Percentiles rank a stretch among this genome's conserved stretches.
Conservation (phyloP, 2,329 filamentous ascomycete genomes). For the Exophiala sp. region DNA sequence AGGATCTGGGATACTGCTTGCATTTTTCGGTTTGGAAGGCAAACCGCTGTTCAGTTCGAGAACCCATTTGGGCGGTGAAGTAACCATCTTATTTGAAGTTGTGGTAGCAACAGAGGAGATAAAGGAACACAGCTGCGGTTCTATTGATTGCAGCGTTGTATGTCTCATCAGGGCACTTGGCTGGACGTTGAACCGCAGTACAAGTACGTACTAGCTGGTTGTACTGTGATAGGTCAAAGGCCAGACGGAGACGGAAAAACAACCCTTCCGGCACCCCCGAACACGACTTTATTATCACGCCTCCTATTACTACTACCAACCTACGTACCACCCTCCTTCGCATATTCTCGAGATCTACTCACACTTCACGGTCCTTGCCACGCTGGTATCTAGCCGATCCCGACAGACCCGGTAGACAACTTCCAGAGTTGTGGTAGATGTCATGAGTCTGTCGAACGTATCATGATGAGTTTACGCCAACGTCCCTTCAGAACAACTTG, state of each 20-base stretch:
- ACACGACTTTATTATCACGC: too few species aligned
- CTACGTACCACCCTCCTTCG: too few species aligned
- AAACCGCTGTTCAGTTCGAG: constrained; percentile 69
- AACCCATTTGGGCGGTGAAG: constrained; percentile 70
- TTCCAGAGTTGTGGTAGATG: background rate
- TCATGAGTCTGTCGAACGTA: background rate
- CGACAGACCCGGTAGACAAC: too few species aligned
- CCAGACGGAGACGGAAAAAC: too few species aligned
- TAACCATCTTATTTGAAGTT: constrained; percentile 21
- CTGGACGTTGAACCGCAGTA: too few species aligned
- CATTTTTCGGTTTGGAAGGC: constrained; percentile 57
- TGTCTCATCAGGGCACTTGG: too few species aligned
- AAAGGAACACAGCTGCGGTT: too few species aligned
- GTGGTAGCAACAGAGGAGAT: constrained; percentile 21
- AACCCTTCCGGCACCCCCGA: too few species aligned
- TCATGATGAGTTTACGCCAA: background rate
- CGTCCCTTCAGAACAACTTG: background rate
- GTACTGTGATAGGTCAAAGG: too few species aligned
- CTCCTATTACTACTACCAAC: background rate
- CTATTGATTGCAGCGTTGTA: too few species aligned
- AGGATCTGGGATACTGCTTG: constrained; percentile 67
- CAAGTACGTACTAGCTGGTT: too few species aligned
- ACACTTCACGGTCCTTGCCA: background rate
- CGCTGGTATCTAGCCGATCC: too few species aligned
- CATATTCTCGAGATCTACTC: background rate